Percentiles rank a stretch among this genome's conserved stretches.
phyloP scores from a whole-genome alignment of 768 basidiomycete genomes.

The Lactarius sp. region DNA sequence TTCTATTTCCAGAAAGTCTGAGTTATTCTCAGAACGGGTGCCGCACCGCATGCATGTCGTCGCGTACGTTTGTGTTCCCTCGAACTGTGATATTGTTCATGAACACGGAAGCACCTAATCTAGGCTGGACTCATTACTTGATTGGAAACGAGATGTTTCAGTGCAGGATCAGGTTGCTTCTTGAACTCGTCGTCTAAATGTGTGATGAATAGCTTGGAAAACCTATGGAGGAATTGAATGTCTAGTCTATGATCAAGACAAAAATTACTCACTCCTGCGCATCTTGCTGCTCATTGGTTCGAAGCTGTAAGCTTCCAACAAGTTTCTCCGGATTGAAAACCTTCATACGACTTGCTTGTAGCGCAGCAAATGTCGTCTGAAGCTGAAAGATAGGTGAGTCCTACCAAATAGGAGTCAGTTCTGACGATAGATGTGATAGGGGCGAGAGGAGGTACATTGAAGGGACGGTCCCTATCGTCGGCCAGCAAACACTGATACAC shows the following conservation, averaged over 20 bases:
- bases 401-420: conserved; percentile 34
- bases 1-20: conserved; percentile 86
- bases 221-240: conserved; percentile 43
- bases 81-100: conserved; percentile 52
- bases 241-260: not conserved
- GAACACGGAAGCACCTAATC: not conserved
- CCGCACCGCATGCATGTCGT: conserved; percentile 73
- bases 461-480: conserved; percentile 40
- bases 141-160: conserved; percentile 66
- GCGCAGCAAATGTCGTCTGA: conserved; percentile 77
- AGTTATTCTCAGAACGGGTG: conserved; percentile 58
- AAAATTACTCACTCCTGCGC: conserved; percentile 75
- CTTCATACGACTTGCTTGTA: conserved; percentile 65
- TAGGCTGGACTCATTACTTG: conserved; percentile 46
- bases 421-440: not conserved
- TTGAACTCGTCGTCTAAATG: conserved; percentile 84
- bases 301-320: conserved; percentile 77
- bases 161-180: conserved; percentile 60
- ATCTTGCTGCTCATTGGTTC: conserved; percentile 88
- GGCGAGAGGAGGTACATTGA: conserved; percentile 35
- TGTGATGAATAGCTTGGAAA: conserved; percentile 92
- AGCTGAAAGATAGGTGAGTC: conserved; percentile 76
- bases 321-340: conserved; percentile 83
- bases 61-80: conserved; percentile 77
- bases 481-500: conserved; percentile 74